phyloP scores from a whole-genome alignment of 169 alveolate species.

The Eimeria acervulina region DNA sequence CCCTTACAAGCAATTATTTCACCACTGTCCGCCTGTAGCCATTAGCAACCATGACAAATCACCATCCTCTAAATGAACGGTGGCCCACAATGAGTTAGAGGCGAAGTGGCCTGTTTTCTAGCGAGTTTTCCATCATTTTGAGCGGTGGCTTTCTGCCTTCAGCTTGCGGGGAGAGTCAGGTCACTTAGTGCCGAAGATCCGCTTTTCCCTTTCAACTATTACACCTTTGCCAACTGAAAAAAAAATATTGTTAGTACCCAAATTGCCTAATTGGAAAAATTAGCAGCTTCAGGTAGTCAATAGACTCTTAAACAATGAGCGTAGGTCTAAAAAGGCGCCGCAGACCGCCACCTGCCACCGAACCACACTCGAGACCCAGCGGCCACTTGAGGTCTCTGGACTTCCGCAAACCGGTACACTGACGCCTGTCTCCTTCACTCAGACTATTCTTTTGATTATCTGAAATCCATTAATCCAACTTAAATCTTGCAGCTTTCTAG shows the following conservation, averaged over 20 bases:
- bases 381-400: not conserved
- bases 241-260: not conserved
- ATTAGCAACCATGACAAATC: no score
- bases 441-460: not conserved
- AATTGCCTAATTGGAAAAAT: no score
- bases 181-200: not conserved
- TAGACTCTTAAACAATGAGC: not conserved
- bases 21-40: no score
- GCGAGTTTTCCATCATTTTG: not conserved
- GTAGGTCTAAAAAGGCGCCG: not conserved
- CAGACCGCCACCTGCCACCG: not conserved
- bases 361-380: slow-evolving; percentile 1
- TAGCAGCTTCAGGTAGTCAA: not conserved
- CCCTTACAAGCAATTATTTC: no score
- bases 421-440: not conserved
- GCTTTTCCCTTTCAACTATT: not conserved
- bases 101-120: not conserved
- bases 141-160: not conserved
- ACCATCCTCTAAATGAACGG: not conserved
- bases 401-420: not conserved
- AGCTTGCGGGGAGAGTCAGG: not conserved
- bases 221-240: not conserved
- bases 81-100: not conserved
- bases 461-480: not conserved
- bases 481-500: not conserved